These are phyloP conservation scores for Periconia digitata DNA, from an alignment of 2,329 filamentous ascomycete species.

Conservation along the genomic window DNA sequence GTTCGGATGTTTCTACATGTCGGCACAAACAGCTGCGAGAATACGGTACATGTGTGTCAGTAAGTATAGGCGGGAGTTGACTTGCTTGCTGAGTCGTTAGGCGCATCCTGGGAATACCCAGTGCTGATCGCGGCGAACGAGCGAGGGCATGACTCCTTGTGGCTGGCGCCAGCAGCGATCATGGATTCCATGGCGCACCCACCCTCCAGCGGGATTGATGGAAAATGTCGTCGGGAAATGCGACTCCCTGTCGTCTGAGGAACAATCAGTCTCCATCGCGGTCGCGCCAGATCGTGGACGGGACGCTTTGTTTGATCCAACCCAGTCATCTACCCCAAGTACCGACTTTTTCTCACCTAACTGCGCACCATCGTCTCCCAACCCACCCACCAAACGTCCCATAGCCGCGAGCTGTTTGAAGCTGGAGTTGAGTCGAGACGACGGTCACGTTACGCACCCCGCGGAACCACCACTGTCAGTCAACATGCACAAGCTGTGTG, in stretches of 20 bases:
- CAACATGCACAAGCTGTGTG: slow-evolving; percentile 18
- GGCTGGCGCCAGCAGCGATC: slow-evolving; percentile 31
- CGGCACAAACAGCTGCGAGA: not conserved
- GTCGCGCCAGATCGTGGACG: slow-evolving; percentile 6
- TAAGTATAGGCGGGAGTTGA: slow-evolving; percentile 8
- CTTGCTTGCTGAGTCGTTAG: slow-evolving; percentile 3
- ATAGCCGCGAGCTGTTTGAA: not conserved
- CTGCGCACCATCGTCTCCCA: too few relatives aligned
- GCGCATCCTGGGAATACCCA: slow-evolving; percentile 17
- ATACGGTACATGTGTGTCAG: slow-evolving; percentile 1
- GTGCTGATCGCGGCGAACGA: slow-evolving; percentile 34
- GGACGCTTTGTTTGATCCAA: too few relatives aligned
- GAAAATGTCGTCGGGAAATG: slow-evolving; percentile 30
- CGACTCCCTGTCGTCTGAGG: slow-evolving; percentile 10
- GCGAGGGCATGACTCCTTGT: slow-evolving; percentile 29
- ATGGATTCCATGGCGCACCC: slow-evolving; percentile 19
- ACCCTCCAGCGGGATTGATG: slow-evolving; percentile 32
- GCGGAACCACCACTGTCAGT: slow-evolving; percentile 26
- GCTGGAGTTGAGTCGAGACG: slow-evolving; percentile 4
- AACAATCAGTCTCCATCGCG: slow-evolving; percentile 10
- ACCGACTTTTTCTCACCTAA: too few relatives aligned
- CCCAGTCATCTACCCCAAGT: too few relatives aligned
- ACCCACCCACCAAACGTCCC: too few relatives aligned
- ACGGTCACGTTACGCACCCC: slow-evolving; percentile 26
- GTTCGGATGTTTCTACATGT: slow-evolving; percentile 4